Conservation (phyloP, 805 yeast genomes). For the Zygotorulaspora danielsina region DNA sequence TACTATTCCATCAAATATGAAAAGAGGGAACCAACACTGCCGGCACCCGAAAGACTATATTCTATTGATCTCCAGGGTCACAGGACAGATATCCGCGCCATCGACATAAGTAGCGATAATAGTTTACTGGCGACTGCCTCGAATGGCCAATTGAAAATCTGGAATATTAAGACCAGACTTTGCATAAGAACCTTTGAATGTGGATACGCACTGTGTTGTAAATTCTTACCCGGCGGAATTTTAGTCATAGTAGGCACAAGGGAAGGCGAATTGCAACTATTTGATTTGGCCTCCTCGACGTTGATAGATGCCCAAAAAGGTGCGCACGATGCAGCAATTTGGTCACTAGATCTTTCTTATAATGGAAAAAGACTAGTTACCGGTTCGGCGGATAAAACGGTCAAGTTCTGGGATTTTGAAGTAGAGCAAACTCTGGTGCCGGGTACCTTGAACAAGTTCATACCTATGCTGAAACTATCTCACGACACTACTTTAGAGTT, state of each 20-base stretch:
- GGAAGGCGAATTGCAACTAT: constrained; percentile 76
- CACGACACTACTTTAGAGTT: constrained; percentile 82
- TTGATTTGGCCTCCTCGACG: constrained; percentile 80
- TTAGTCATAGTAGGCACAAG: constrained; percentile 85
- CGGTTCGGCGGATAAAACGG: constrained; percentile 89
- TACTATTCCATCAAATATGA: constrained; percentile 60
- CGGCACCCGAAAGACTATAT: constrained; percentile 45
- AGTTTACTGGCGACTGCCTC: constrained; percentile 83
- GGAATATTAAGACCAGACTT: constrained; percentile 71
- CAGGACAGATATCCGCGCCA: constrained; percentile 80
- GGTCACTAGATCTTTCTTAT: constrained; percentile 83
- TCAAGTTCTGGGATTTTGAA: constrained; percentile 84
- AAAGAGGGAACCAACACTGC: constrained; percentile 42
- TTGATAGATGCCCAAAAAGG: constrained; percentile 61
- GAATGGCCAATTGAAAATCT: constrained; percentile 80
- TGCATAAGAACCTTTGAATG: constrained; percentile 85
- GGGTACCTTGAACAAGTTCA: constrained; percentile 51
- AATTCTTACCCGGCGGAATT: constrained; percentile 88
- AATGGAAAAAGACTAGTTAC: constrained; percentile 84
- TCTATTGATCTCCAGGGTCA: constrained; percentile 78
- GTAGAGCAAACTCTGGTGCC: constrained; percentile 65
- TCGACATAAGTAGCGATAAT: constrained; percentile 78
- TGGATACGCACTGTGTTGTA: constrained; percentile 77
- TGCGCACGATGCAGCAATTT: constrained; percentile 80
- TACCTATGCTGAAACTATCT: constrained; percentile 53